Evolutionary conservation across 768 basidiomycete species (phyloP), one percentile per base, ranked within the genome.

Genomic region (Termitomyces eurrhizus): DNA sequence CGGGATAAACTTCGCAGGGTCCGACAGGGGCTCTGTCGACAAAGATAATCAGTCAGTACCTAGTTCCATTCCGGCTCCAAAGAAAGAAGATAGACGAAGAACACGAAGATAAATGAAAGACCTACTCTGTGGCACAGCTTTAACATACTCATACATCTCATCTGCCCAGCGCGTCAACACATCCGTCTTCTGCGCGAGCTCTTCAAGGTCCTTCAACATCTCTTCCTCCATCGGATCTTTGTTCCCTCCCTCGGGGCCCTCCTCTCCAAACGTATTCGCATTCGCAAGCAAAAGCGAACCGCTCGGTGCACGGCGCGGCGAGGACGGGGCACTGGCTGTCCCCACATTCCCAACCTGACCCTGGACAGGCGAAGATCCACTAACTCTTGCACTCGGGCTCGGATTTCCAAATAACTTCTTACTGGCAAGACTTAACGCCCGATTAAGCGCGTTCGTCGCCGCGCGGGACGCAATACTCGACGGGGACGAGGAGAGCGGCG

Each of bases 111-210:
- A 3, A 32, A 7, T 1, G 32, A 9, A 37, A 46, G 58, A 80
- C 90, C 44, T 66, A 93, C 90, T 92, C 73, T 92, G 87, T 24
- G 92, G 90, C 39, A 91, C 78, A 16, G 86, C 89, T 71, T 93
- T 93, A 32, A 94, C 90, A 68, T 86, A 87, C 66, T 92, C 91
- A 67, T 92, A 91, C 84, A 97, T 89, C 79, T 94, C 90, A 65
- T 98, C 96, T 24, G 92, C 97, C 86, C 95, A 96, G 62, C 91
- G 89, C 59, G 91, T 90, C 60, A 98, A 76, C 56, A 95, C 94
- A 62, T 92, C 88, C 37, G 96, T 96, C 81, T 98, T 99, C 80
- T 97, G 93, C 37, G 95, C 96, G 3, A 95, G 77, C 64, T 95
- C 91, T 69, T 98, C 96, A 46, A 98, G 76, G 21, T 76, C 72